Base-by-base conservation (phyloP, 495 filamentous ascomycete genomes). In the Hyaloscypha variabilis region DNA sequence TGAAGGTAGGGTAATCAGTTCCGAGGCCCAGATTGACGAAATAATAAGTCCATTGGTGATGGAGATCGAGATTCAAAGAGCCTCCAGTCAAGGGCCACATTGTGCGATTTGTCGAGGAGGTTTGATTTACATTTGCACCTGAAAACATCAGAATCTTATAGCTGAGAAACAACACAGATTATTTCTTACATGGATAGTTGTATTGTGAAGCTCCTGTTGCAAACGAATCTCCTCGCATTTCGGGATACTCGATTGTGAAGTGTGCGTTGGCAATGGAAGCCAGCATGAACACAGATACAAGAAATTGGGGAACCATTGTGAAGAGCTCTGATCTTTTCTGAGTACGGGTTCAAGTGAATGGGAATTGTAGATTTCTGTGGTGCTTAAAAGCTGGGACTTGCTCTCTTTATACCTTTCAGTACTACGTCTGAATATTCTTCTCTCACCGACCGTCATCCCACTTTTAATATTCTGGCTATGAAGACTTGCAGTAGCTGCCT, bases 11-110 rank as follows among this genome's bases (percentile, higher is more conserved):
- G 28, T 80, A 80, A 28, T 78, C 71, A 68, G 80, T 78, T 42
- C 87, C 85, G 36, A 90, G 65, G n/a, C 84, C 88, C 24, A 89
- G 75, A 75, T 89, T 89, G 69, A 90, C 72, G 73, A 81, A 88
- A 36, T 86, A 73, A 66, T 87, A 85, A 14, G 85, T 81, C 77
- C 79, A 85, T 10, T 73, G 69, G 71, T 90, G 88, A 71, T 76
- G 74, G 25, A 83, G 79, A 26, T 79, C 74, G 57, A 89, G 73
- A 36, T 70, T 67, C 56, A 90, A 50, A n/a, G 79, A 74, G 57
- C 87, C 88, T 42, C 85, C 85, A 11, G 67, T 73, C 6, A 86
- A 67, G 6, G 86, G 85, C 88, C 88, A 90, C 49, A 81, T 74
- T 46, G 87, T 90, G 46, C 84, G 82, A 74, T 88, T 87, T 54